Base-by-base conservation (phyloP, 129 eudicot species). In the Flaveria brownii region DNA sequence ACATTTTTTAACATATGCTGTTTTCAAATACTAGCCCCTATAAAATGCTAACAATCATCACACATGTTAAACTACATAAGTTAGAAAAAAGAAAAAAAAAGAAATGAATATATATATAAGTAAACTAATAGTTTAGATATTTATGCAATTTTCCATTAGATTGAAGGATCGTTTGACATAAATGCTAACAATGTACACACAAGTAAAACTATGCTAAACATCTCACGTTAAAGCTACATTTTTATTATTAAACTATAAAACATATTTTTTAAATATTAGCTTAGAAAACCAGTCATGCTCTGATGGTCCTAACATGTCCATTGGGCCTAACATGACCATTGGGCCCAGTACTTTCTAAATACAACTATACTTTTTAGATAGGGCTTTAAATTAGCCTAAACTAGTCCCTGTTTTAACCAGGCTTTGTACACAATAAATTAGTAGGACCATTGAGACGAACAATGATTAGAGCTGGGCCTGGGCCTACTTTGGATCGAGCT, bases 91-190 rank as follows among this genome's bases (percentile, higher is more conserved):
- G 36, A n/a, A n/a, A 3, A 33, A 33, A 4, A 33, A 33, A 33
- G 7, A 4, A 33, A 33, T 33, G 7, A 33, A 33, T 5, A 33
- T 1, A 33, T 33, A 33, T 33, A 33, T 5, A 33, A 33, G 39
- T 33, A 33, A 33, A 33, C 0, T 10, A 57, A 57, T 57, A 18
- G 33, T 57, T 57, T 18, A 57, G 4, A 57, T 3, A 3, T 57
- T 22, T 57, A 20, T 22, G 33, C 13, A 22, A 11, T 22, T 57
- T 22, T 57, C 64, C 64, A 17, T 57, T 57, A 8, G 64, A 57
- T 57, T 57, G 64, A 22, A 57, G 64, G 64, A 57, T 57, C 64
- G 23, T 57, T 22, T 57, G 64, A 22, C 64, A 57, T 22, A 57
- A 57, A 57, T 57, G 64, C 36, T 10, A 57, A 22, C 64, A 57